A percentile compares a stretch with the other conserved stretches of the same genome.
These are phyloP conservation scores for Phaeosphaeriaceae sp. DNA, from an alignment of 2,329 filamentous ascomycete genomes.

Conservation along the genomic window DNA sequence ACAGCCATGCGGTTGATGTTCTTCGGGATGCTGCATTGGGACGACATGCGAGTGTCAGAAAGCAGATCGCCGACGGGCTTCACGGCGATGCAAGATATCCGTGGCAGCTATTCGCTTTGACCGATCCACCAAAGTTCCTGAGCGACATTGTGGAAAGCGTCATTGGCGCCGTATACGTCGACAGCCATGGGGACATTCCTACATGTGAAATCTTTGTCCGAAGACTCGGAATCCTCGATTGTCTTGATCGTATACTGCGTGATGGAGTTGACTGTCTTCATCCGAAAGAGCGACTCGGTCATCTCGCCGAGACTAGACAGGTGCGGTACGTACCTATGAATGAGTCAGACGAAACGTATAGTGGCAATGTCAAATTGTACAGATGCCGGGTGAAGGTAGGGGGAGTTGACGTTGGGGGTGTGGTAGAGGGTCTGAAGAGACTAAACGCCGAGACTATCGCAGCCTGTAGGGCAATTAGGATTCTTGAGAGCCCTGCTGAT, in stretches of 20 bases:
- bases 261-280: constrained; percentile 61
- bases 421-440: constrained; percentile 40
- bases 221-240: constrained; percentile 68
- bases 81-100: constrained; percentile 66
- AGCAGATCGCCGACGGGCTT: constrained; percentile 60
- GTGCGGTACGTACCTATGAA: constrained; percentile 59
- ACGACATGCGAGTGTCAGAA: constrained; percentile 58
- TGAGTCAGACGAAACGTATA: constrained; percentile 16
- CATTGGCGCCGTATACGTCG: constrained; percentile 83
- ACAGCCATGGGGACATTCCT: constrained; percentile 54
- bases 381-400: constrained; percentile 46
- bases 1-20: constrained; percentile 55
- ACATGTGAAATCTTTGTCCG: constrained; percentile 67
- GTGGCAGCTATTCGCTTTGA: constrained; percentile 72
- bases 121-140: constrained; percentile 50
- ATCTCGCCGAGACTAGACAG: constrained; percentile 58
- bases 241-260: constrained; percentile 66
- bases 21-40: constrained; percentile 54
- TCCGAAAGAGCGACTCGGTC: constrained; percentile 72
- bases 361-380: constrained; percentile 19
- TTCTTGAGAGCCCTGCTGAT: constrained; percentile 23
- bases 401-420: constrained; percentile 38
- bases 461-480: constrained; percentile 39
- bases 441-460: constrained; percentile 50
- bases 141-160: constrained; percentile 73